Evolutionary conservation across 2,329 filamentous ascomycete species (phyloP).

Genomic region (Cladosporium sp.): DNA sequence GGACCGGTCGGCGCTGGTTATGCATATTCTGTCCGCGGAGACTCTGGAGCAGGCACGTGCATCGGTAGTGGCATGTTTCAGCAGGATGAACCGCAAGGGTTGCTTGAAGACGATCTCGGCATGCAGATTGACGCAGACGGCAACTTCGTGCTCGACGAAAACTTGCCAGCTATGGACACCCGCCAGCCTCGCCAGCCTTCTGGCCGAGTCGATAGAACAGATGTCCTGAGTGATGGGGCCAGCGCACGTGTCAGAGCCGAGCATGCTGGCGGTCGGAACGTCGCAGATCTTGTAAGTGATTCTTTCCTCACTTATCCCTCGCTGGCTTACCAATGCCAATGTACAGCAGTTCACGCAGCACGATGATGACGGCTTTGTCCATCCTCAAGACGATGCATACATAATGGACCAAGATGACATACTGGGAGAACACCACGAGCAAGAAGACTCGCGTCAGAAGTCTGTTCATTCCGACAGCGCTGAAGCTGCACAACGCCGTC

Average conservation of each 20-base stretch:
- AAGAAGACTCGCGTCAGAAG: background rate
- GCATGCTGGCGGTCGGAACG: conserved; percentile 42
- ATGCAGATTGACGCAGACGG: conserved; percentile 65
- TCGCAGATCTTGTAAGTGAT: conserved; percentile 39
- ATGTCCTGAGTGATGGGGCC: conserved; percentile 23
- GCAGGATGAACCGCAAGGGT: conserved; percentile 45
- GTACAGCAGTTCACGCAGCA: conserved; percentile 18
- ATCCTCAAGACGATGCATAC: conserved; percentile 27
- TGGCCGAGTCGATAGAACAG: conserved; percentile 18
- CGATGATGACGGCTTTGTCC: conserved; percentile 38
- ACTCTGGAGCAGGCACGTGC: conserved; percentile 39
- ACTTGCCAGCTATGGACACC: conserved; percentile 12
- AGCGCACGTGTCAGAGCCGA: conserved; percentile 45
- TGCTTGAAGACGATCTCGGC: conserved; percentile 32
- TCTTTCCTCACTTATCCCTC: background rate
- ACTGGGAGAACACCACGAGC: conserved; percentile 24
- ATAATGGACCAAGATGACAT: conserved; percentile 28
- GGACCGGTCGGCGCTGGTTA: conserved; percentile 39
- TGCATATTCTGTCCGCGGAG: conserved; percentile 44
- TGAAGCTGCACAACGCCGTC: conserved; percentile 43
- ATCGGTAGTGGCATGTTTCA: conserved; percentile 2
- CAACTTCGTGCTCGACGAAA: conserved; percentile 43
- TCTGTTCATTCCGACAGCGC: conserved; percentile 38
- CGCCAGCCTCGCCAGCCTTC: conserved; percentile 21
- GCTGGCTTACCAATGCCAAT: background rate